Evolutionary conservation across 371 early-diverging fungal species (phyloP).

Genomic region (Mortierella sp.): DNA sequence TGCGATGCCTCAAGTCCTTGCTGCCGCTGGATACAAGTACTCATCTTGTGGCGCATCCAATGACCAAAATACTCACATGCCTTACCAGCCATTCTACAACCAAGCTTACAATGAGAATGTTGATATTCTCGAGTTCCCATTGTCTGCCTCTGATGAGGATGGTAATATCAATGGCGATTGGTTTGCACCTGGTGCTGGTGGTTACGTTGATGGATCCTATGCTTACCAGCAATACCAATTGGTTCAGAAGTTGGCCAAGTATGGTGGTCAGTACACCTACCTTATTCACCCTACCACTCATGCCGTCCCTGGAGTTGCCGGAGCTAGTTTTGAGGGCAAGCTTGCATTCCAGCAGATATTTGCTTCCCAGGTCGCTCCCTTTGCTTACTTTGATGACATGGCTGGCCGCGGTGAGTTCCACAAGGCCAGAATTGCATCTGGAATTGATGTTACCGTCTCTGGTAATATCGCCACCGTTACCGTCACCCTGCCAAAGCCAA

Average conservation of each 20-base stretch:
- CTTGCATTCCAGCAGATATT: neutral
- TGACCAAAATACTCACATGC: slow-evolving; percentile 33
- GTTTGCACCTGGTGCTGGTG: neutral
- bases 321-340: neutral
- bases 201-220: neutral
- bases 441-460: neutral
- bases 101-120: slow-evolving; percentile 30
- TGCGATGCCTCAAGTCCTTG: slow-evolving; percentile 29
- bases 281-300: slow-evolving; percentile 4
- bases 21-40: slow-evolving; percentile 28
- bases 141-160: slow-evolving; percentile 1
- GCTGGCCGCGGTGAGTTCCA: neutral
- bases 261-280: neutral
- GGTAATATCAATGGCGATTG: neutral
- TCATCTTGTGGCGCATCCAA: slow-evolving; percentile 29
- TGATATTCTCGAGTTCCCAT: slow-evolving; percentile 15
- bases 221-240: neutral
- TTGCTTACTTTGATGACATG: neutral
- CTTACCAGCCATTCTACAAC: slow-evolving; percentile 35
- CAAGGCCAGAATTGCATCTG: neutral
- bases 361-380: neutral
- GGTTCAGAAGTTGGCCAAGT: neutral
- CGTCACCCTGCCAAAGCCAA: neutral
- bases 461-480: neutral
- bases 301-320: neutral